Evolutionary conservation across 2,329 filamentous ascomycete species (phyloP), one percentile per base, ranked within the genome.

Genomic region (Mycosphaerella arachidis): DNA sequence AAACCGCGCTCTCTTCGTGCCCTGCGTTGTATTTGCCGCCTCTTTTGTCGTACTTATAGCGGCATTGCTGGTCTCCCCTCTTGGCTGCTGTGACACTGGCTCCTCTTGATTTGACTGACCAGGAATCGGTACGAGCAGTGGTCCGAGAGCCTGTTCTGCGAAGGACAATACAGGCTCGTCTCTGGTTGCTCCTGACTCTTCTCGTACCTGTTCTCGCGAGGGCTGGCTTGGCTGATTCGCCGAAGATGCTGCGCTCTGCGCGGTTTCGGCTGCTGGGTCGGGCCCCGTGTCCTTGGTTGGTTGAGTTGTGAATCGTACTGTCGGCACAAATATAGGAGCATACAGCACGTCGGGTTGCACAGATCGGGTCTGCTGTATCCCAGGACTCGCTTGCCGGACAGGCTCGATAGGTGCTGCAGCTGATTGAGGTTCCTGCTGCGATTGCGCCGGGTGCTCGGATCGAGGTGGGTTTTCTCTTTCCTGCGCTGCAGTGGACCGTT

Each of bases 151-250:
- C 30, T 52, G 50, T 18, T 52, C 50, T 12, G 50, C 50, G 18
- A 52, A 52, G 7, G 50, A 52, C 30, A 52, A 35, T 6, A 18
- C n/a, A 6, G 50, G 50, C 30, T 52, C 50, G 3, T 35, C 30
- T 52, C n/a, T 20, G 10, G 30, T 12, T n/a, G 13, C 24, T 13
- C 16, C 53, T 48, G 53, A 56, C 56, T 43, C 59, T 40, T 53
- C 63, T 63, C 18, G 59, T 53, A 10, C 37, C 50, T 51, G 33
- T 29, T 31, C 16, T 16, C 3, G 40, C 7, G 40, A 43, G 18
- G 18, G 40, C n/a, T 16, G 5, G 18, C 13, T 43, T n/a, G 40
- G 12, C 13, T 43, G 40, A n/a, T 13, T 8, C 7, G 40, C 40
- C 40, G 40, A 43, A 52, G 65, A 35, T 27, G 56, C 46, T n/a